phyloP scores from a whole-genome alignment of 2,329 filamentous ascomycete species.

The Cercospora sp. region DNA sequence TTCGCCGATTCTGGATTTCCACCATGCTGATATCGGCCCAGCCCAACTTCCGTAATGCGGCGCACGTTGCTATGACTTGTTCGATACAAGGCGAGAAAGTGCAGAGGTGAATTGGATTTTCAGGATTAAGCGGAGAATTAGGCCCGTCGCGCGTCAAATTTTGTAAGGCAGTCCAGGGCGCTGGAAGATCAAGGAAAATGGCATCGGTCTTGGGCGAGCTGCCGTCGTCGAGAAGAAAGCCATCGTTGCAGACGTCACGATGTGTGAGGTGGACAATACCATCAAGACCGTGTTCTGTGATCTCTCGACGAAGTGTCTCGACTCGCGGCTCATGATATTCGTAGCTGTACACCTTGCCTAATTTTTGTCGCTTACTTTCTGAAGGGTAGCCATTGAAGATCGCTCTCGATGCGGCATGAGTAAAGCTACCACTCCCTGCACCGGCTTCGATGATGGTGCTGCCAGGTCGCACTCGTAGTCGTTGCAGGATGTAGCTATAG shows the following conservation, averaged over 20 bases:
- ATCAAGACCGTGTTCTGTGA: slow-evolving; percentile 66
- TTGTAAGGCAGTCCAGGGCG: slow-evolving; percentile 76
- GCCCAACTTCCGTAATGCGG: slow-evolving; percentile 73
- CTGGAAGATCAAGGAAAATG: slow-evolving; percentile 77
- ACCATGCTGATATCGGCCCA: slow-evolving; percentile 96
- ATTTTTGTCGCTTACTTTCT: slow-evolving; percentile 37
- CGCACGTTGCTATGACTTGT: slow-evolving; percentile 85
- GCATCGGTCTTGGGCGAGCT: slow-evolving; percentile 62
- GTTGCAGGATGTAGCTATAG: slow-evolving; percentile 80
- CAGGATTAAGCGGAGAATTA: slow-evolving; percentile 65
- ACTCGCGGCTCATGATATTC: slow-evolving; percentile 77
- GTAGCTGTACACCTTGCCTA: slow-evolving; percentile 76
- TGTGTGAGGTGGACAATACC: slow-evolving; percentile 71
- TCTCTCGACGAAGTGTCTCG: slow-evolving; percentile 67
- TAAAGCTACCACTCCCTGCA: slow-evolving; percentile 80
- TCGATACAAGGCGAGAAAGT: slow-evolving; percentile 97
- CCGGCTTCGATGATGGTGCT: slow-evolving; percentile 76
- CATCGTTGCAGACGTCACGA: slow-evolving; percentile 74
- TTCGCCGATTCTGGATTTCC: slow-evolving; percentile 75
- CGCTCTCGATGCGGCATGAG: slow-evolving; percentile 73
- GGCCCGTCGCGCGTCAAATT: slow-evolving; percentile 63
- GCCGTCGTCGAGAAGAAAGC: slow-evolving; percentile 59
- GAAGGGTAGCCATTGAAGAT: slow-evolving; percentile 71
- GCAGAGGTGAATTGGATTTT: slow-evolving; percentile 75
- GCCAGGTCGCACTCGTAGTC: slow-evolving; percentile 72